phyloP scores from a whole-genome alignment of 139 green algal species.

The Tetratostichococcus sp. region DNA sequence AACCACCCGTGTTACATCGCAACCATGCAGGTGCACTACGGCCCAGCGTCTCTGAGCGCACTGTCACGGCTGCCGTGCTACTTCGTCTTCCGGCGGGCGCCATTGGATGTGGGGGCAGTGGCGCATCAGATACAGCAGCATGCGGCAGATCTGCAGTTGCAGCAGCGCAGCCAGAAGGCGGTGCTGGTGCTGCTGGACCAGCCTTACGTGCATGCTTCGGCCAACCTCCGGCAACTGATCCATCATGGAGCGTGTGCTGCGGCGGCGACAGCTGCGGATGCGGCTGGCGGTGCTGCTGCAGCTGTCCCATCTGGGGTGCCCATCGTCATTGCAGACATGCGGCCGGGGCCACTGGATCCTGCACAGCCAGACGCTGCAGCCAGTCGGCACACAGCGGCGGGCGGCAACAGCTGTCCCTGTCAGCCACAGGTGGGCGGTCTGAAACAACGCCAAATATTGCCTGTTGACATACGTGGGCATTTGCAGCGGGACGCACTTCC shows the following conservation, averaged over 20 bases:
- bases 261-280: too few relatives aligned
- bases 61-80: slow-evolving; percentile 63
- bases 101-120: slow-evolving; percentile 4
- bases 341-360: background rate
- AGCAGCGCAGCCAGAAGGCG: background rate
- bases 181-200: slow-evolving; percentile 58
- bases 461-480: too few relatives aligned
- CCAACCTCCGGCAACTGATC: background rate
- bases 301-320: background rate
- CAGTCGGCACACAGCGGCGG: too few relatives aligned
- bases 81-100: slow-evolving; percentile 71
- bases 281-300: background rate
- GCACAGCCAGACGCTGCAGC: background rate
- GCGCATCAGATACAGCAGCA: slow-evolving; percentile 1
- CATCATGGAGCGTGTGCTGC: too few relatives aligned
- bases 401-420: too few relatives aligned
- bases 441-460: too few relatives aligned
- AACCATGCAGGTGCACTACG: slow-evolving; percentile 88
- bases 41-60: slow-evolving; percentile 70
- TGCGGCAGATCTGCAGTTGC: background rate
- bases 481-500: too few relatives aligned
- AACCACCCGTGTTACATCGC: too few relatives aligned
- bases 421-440: background rate
- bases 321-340: background rate
- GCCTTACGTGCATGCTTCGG: slow-evolving; percentile 29